Conservation (phyloP, 2,329 filamentous ascomycete genomes). For the Penicillium corylophilum region DNA sequence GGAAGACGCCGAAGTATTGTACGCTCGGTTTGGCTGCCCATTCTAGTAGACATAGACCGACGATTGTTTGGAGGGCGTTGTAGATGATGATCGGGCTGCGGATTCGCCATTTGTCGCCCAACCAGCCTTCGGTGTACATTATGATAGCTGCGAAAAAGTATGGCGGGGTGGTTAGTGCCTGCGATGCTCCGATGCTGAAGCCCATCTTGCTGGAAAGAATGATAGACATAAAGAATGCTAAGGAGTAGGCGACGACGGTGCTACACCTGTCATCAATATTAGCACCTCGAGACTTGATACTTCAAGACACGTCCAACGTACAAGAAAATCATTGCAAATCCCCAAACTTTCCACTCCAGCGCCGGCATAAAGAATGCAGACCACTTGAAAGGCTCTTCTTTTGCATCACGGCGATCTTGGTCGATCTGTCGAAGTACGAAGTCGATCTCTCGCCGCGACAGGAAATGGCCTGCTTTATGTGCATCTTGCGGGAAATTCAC, state of each 20-base stretch:
- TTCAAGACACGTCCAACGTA: constrained; percentile 44
- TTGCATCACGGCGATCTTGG: constrained; percentile 53
- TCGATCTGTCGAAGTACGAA: constrained; percentile 55
- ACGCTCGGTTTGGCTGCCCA: constrained; percentile 58
- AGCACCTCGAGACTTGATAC: neutral
- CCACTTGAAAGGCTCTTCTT: constrained; percentile 48
- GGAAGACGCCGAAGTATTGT: constrained; percentile 73
- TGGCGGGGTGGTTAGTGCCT: constrained; percentile 71
- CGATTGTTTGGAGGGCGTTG: constrained; percentile 66
- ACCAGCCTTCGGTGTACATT: constrained; percentile 60
- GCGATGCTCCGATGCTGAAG: constrained; percentile 62
- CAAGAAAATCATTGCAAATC: constrained; percentile 53
- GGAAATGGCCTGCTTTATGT: constrained; percentile 34
- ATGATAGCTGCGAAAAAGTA: constrained; percentile 64
- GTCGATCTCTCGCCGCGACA: constrained; percentile 42
- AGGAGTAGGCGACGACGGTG: constrained; percentile 72
- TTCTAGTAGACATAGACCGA: constrained; percentile 72
- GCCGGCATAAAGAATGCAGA: constrained; percentile 49
- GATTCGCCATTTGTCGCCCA: constrained; percentile 65
- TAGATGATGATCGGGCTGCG: constrained; percentile 66
- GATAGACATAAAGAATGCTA: constrained; percentile 76
- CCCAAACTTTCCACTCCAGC: constrained; percentile 56
- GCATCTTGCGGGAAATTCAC: constrained; percentile 40
- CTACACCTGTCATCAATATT: constrained; percentile 40
- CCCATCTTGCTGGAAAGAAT: constrained; percentile 64